Percentiles rank a stretch among this genome's conserved stretches.
phyloP scores from a whole-genome alignment of 257 asterid genomes.

The Leonotis leonurus region DNA sequence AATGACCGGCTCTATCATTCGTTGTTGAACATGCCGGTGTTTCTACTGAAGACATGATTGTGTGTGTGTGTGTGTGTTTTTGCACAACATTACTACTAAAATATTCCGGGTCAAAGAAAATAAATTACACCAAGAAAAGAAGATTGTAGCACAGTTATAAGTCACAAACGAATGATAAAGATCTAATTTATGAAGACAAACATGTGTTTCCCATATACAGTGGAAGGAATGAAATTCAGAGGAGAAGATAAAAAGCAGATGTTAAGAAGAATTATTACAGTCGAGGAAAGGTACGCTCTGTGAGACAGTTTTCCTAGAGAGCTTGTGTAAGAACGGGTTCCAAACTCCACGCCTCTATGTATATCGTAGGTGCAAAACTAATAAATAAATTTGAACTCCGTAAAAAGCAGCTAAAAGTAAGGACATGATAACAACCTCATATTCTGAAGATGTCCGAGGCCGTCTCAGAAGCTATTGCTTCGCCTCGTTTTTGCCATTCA shows the following conservation, averaged over 20 bases:
- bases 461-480: conserved; percentile 18
- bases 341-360: no score
- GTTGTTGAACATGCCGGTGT: no score
- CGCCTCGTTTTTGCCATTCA: conserved; percentile 28
- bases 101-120: not conserved
- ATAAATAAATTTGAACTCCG: conserved; percentile 18
- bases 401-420: not conserved
- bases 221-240: not conserved
- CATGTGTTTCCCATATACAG: not conserved
- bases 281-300: not conserved
- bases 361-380: conserved; percentile 27
- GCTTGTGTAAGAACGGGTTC: no score
- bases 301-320: conserved; percentile 3
- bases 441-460: not conserved
- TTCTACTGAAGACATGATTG: no score
- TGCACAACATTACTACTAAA: no score
- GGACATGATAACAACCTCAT: not conserved
- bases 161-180: conserved; percentile 1
- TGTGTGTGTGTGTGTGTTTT: no score
- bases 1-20: no score
- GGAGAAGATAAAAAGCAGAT: not conserved
- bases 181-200: not conserved
- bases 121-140: not conserved
- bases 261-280: not conserved
- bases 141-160: not conserved